Evolutionary conservation across 257 asterid genomes (phyloP).

Genomic region (Penstemon davidsonii): DNA sequence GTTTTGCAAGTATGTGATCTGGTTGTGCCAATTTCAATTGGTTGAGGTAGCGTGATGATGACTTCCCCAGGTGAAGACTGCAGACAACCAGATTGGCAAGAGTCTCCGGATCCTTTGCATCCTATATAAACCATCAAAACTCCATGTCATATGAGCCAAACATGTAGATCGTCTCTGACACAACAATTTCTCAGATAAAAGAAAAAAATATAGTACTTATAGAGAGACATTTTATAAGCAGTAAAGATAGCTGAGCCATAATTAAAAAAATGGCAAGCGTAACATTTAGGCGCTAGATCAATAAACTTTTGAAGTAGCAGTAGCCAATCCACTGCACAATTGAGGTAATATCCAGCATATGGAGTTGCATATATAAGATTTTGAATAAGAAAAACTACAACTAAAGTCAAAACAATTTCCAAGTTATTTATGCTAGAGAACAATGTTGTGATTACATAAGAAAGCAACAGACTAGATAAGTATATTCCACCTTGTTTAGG

Average conservation of each 20-base stretch:
- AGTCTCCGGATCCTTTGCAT: conserved; percentile 96
- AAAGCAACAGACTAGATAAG: conserved; percentile 15
- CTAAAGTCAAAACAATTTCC: background rate
- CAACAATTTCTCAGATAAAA: too few species aligned
- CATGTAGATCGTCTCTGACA: too few species aligned
- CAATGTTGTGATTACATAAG: background rate
- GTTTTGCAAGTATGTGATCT: conserved; percentile 70
- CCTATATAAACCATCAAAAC: conserved; percentile 45
- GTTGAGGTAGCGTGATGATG: conserved; percentile 85
- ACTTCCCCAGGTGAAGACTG: conserved; percentile 93
- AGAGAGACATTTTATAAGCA: too few species aligned
- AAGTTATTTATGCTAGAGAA: conserved; percentile 12
- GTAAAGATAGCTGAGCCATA: background rate
- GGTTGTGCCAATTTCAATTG: conserved; percentile 87
- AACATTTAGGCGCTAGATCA: too few species aligned
- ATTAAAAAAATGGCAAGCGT: background rate
- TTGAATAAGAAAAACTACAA: background rate
- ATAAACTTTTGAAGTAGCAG: too few species aligned
- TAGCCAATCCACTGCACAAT: too few species aligned
- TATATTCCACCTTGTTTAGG: conserved; percentile 70
- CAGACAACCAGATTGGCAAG: conserved; percentile 93
- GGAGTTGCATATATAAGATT: too few species aligned
- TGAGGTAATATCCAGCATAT: too few species aligned
- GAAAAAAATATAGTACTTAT: too few species aligned
- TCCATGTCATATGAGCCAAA: too few species aligned